Conservation (phyloP, 768 basidiomycete species). For the Trametopsis cervina region DNA sequence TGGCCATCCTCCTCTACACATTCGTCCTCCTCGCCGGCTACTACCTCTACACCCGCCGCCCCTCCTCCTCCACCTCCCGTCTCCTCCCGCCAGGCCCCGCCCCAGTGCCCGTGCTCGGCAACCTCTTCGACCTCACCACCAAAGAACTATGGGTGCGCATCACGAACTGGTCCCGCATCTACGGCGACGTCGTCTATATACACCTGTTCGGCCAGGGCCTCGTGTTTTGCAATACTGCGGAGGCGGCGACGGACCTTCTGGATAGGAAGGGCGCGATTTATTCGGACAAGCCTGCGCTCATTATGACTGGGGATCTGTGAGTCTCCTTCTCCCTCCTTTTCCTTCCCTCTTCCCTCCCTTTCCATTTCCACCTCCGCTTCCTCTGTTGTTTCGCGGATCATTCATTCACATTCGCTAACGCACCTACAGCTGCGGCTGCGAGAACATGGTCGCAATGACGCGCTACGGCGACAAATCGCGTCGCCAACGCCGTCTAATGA, state of each 20-base stretch:
- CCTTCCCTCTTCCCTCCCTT: neutral
- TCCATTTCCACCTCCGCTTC: neutral
- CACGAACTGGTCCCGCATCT: slow-evolving; percentile 52
- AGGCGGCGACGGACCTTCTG: slow-evolving; percentile 55
- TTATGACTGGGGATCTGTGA: slow-evolving; percentile 68
- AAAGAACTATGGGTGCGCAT: slow-evolving; percentile 64
- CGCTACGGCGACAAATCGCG: slow-evolving; percentile 55
- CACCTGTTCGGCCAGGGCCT: slow-evolving; percentile 62
- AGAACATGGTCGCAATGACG: slow-evolving; percentile 68
- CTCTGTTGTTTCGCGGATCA: neutral
- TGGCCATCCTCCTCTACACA: slow-evolving; percentile 10
- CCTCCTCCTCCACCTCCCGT: slow-evolving; percentile 8
- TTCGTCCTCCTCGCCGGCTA: slow-evolving; percentile 14
- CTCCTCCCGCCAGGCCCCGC: slow-evolving; percentile 62
- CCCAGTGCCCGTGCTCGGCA: slow-evolving; percentile 59
- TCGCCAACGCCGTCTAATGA: slow-evolving; percentile 62
- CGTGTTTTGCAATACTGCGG: slow-evolving; percentile 57
- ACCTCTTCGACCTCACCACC: slow-evolving; percentile 49
- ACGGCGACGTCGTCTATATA: slow-evolving; percentile 59
- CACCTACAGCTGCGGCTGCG: slow-evolving; percentile 49
- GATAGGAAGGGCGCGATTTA: slow-evolving; percentile 68
- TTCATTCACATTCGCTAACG: no score
- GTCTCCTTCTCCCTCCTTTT: no score
- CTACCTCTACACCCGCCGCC: slow-evolving; percentile 11
- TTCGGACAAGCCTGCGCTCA: slow-evolving; percentile 62